phyloP scores from a whole-genome alignment of 2,329 filamentous ascomycete species.

The Neopestalotiopsis rosae region DNA sequence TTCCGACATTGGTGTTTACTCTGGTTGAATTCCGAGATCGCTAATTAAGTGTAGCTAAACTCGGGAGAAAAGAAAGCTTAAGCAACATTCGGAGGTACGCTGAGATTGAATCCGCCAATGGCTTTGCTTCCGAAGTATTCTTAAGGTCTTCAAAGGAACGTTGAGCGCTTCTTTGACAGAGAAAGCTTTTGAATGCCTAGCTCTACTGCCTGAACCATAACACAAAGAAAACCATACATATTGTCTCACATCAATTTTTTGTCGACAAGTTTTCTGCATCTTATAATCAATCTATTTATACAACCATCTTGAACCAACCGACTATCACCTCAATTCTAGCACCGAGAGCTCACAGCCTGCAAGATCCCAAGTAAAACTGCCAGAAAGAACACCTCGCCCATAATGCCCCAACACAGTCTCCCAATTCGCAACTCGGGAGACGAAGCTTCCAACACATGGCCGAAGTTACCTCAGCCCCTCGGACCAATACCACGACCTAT shows the following conservation, averaged over 20 bases:
- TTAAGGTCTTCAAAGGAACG: neutral
- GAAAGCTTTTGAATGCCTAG: neutral
- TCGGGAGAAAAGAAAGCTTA: neutral
- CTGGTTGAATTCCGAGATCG: neutral
- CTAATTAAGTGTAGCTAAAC: neutral
- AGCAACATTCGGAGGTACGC: neutral
- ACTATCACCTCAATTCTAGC: no score
- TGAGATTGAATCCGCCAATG: neutral
- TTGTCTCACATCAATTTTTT: neutral
- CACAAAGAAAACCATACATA: neutral
- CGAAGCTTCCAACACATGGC: no score
- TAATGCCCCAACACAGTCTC: no score
- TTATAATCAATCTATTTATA: neutral
- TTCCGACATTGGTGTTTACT: no score
- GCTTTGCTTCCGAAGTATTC: no score
- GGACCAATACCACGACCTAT: no score
- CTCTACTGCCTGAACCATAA: neutral
- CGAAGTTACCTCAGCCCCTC: no score
- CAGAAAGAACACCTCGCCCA: no score
- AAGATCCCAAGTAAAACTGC: no score
- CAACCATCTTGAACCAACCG: no score
- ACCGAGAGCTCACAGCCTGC: no score
- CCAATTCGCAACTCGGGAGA: no score
- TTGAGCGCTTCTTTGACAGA: neutral
- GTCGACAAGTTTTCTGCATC: neutral